Evolutionary conservation across 1,139 yeast genomes (phyloP), one percentile per base, ranked within the genome.

Genomic region (Saccharomyces hybrid): DNA sequence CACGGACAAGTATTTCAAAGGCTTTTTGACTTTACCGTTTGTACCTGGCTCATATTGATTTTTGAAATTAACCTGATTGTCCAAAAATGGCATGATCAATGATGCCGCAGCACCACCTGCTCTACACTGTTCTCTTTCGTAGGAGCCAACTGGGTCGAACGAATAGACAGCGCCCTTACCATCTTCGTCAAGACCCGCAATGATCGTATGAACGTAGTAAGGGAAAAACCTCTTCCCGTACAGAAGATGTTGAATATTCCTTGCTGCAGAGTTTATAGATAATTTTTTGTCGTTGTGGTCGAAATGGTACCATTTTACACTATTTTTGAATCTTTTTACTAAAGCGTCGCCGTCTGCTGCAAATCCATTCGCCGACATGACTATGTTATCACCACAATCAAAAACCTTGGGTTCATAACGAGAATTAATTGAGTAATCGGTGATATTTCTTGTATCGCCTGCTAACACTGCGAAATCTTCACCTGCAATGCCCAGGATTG

Each of bases 91-190:
- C 95, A 90, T 91, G 65, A 93, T 90, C 72, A 93, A 80, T 62
- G 93, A 83, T 2, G 97, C 95, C 34, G 98, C 98, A 6, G 97
- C 95, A 48, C 99, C 99, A 58, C 96, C 98, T 1, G 98, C 98
- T 67, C 97, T 82, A 74, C 97, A 89, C 70, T 90, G 96, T 71
- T 91, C 97, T 67, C 97, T 83, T 74, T 95, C 99, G 70, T 93
- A 95, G 1, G 97, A 88, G 5, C 99, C 99, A 55, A 93, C 97
- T 1, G 99, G 99, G 70, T 93, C 99, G 70, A 89, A 93, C 5
- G 98, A 90, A 71, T 88, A 93, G 44, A 93, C 89, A 2, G 97
- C 93, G 51, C 99, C 99, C 65, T 84, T 84, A 14, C 98, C 98
- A 61, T 90, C 89, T 56, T 88, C 96, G 68, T 91, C 98, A 60